phyloP scores from a whole-genome alignment of 805 yeast species.

The Metschnikowia baotianmanensis region DNA sequence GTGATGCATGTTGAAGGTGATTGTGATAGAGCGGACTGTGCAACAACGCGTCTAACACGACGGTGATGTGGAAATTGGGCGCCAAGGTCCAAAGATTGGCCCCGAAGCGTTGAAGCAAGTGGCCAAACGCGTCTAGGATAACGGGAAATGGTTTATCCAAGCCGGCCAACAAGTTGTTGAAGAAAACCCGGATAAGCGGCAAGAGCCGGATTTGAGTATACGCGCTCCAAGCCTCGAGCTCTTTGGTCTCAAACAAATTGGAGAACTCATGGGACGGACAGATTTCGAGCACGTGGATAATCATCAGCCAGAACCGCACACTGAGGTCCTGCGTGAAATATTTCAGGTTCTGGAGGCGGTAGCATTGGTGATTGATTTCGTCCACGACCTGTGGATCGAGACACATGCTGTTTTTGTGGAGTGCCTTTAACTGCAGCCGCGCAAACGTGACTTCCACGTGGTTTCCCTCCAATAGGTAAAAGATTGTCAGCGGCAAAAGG shows the following conservation, averaged over 20 bases:
- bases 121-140: constrained; percentile 49
- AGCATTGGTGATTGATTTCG: constrained; percentile 53
- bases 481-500: constrained; percentile 49
- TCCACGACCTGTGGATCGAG: constrained; percentile 36
- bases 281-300: constrained; percentile 34
- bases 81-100: constrained; percentile 46
- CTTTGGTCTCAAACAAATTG: constrained; percentile 30
- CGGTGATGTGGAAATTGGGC: constrained; percentile 52
- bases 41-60: constrained; percentile 58
- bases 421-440: constrained; percentile 19
- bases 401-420: not conserved
- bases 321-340: constrained; percentile 44
- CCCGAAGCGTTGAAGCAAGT: constrained; percentile 40
- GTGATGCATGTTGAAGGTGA: constrained; percentile 24
- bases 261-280: constrained; percentile 8
- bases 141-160: constrained; percentile 51
- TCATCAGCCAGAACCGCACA: constrained; percentile 47
- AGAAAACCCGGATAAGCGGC: constrained; percentile 40
- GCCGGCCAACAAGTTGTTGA: constrained; percentile 52
- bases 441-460: constrained; percentile 50
- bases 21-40: constrained; percentile 49
- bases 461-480: constrained; percentile 54
- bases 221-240: constrained; percentile 31
- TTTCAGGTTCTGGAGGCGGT: constrained; percentile 51
- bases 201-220: constrained; percentile 30